Evolutionary conservation across 768 basidiomycete species (phyloP).

Genomic region (Ramaria sp.): DNA sequence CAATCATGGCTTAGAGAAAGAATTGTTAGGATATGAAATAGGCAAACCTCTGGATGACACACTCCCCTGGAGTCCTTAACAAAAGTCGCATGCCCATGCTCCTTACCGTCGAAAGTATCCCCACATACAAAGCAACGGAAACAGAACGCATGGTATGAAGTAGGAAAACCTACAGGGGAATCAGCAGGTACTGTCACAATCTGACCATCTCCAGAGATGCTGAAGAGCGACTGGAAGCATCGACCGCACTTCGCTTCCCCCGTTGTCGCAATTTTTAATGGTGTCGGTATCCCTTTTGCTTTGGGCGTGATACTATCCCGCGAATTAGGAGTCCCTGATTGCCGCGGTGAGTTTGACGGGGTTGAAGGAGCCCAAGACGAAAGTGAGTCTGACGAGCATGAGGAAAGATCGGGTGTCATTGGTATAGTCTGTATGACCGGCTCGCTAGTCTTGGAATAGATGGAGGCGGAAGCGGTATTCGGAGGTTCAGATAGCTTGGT

Average conservation of each 20-base stretch:
- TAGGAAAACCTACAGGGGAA: slow-evolving; percentile 31
- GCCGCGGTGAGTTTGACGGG: slow-evolving; percentile 49
- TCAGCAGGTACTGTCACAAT: slow-evolving; percentile 62
- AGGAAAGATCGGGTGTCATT: background rate
- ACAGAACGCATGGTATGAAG: slow-evolving; percentile 63
- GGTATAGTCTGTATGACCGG: background rate
- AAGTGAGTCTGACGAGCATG: slow-evolving; percentile 18
- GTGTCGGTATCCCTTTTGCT: slow-evolving; percentile 22
- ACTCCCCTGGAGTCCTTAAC: slow-evolving; percentile 53
- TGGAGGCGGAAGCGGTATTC: background rate
- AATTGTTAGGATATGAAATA: slow-evolving; percentile 4
- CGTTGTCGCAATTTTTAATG: slow-evolving; percentile 18
- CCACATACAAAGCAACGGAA: slow-evolving; percentile 65
- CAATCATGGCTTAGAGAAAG: background rate
- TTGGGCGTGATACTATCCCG: slow-evolving; percentile 15
- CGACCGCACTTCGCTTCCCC: slow-evolving; percentile 41
- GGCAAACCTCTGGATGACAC: slow-evolving; percentile 51
- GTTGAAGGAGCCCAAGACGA: slow-evolving; percentile 33
- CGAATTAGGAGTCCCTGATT: slow-evolving; percentile 32
- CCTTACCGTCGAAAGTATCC: slow-evolving; percentile 48
- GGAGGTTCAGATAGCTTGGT: background rate
- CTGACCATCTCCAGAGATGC: slow-evolving; percentile 42
- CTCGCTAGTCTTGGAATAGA: background rate
- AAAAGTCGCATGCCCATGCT: slow-evolving; percentile 58
- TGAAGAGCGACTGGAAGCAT: slow-evolving; percentile 50